Evolutionary conservation across 148 eudicot species (phyloP), one percentile per base, ranked within the genome.

Genomic region (Hydrangea macrophylla): DNA sequence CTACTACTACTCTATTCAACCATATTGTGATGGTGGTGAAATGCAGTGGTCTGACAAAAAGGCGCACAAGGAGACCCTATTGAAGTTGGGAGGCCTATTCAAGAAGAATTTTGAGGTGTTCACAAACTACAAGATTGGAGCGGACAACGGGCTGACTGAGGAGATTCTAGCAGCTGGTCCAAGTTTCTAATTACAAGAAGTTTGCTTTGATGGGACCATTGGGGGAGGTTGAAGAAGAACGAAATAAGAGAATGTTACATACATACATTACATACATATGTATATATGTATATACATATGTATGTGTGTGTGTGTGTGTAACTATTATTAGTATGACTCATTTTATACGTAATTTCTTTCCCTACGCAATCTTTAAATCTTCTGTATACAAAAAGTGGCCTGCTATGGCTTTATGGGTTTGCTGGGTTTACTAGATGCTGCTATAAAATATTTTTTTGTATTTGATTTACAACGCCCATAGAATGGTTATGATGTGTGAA

Each of bases 151-250:
- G 33, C 77, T 89, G 57, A 87, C 92, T 11, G 74, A 85, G 25
- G 90, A 89, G 73, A 90, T 90, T 31, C 78, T 85, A 32, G 86
- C 88, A 44, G 96, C 96, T 72, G 96, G 96, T 74, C 96, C 96
- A 26, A 70, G 20, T 5, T 87, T 84, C 61, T 86, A 37, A 74
- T 61, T 17, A 20, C 8, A 3, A 27, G 28, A 20, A 12, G 51
- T 0, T 45, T 1, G 18, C n/a, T n/a, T n/a, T n/a, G n/a, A n/a
- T n/a, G 22, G 2, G 18, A 11, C 18, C 18, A 20, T 13, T 45
- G 51, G 45, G 48, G 48, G 2, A 18, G 17, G 48, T n/a, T n/a
- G 48, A 48, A 11, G 22, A 48, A 48, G 5, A 48, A 18, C 17
- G 53, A 48, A 42, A 42, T 42, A 42, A 42, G 53, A 42, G 53